Evolutionary conservation across 331 rosid species (phyloP).

Genomic region (Pyrus hybrid): DNA sequence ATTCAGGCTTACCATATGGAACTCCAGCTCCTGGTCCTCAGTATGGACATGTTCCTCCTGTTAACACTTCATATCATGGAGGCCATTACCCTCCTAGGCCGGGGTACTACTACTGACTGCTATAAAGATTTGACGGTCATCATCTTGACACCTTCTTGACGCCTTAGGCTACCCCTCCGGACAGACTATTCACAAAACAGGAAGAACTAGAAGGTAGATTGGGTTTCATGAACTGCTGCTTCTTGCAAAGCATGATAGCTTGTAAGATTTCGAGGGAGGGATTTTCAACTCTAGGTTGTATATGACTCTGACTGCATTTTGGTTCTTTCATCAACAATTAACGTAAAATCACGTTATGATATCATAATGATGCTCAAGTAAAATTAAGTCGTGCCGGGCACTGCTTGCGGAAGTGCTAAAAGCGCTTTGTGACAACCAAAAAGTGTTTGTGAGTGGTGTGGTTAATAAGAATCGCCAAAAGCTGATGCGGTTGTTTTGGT

Average conservation of each 20-base stretch:
- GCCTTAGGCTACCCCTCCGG: neutral
- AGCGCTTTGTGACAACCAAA: no score
- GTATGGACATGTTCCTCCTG: constrained; percentile 11
- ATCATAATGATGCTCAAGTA: neutral
- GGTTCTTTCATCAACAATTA: neutral
- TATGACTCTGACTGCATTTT: neutral
- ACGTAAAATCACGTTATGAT: neutral
- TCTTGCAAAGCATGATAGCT: neutral
- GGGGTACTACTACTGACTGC: constrained; percentile 3
- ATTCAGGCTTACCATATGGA: constrained; percentile 33
- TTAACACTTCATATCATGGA: constrained; percentile 12
- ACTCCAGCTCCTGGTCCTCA: constrained; percentile 21
- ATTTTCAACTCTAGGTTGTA: neutral
- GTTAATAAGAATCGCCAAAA: no score
- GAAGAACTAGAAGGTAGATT: neutral
- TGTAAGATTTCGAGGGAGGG: neutral
- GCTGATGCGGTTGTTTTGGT: neutral
- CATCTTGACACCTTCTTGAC: no score
- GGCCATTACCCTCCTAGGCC: constrained; percentile 18
- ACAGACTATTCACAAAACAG: neutral
- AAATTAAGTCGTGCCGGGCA: no score
- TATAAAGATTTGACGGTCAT: neutral
- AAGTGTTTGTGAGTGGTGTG: no score
- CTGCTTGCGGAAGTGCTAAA: no score
- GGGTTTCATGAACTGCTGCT: neutral